phyloP scores from a whole-genome alignment of 1,284 basidiomycete genomes.

The Ustanciosporium gigantosporum region DNA sequence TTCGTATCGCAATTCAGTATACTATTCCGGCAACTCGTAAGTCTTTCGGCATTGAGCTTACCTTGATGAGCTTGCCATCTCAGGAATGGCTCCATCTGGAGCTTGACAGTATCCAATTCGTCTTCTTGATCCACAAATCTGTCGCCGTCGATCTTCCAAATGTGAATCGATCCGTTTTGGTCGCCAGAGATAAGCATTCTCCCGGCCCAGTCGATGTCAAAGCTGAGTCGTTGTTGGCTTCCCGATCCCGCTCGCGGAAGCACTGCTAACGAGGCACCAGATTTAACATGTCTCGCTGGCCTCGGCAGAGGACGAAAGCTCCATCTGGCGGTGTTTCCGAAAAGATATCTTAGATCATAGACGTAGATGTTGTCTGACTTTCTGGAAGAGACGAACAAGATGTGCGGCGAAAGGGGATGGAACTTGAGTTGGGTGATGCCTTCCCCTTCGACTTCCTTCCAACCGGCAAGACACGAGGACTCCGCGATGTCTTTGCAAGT shows the following conservation, averaged over 20 bases:
- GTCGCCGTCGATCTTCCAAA: constrained; percentile 37
- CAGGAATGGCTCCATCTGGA: constrained; percentile 14
- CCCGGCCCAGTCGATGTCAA: constrained; percentile 48
- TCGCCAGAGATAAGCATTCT: constrained; percentile 41
- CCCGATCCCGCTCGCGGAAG: constrained; percentile 7
- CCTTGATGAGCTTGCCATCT: constrained; percentile 38
- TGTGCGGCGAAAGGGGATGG: constrained; percentile 37
- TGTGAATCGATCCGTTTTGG: constrained; percentile 15
- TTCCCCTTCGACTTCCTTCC: constrained; percentile 43
- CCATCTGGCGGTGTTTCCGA: constrained; percentile 22
- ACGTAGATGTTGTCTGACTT: constrained; percentile 34
- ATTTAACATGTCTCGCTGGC: constrained; percentile 8
- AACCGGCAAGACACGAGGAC: constrained; percentile 36
- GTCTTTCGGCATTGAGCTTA: too few species aligned
- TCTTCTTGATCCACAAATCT: constrained; percentile 10
- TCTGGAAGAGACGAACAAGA: constrained; percentile 45
- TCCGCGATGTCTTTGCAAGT: constrained; percentile 8
- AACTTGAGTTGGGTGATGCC: constrained; percentile 47
- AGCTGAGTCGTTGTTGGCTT: constrained; percentile 41
- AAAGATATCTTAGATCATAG: constrained; percentile 42
- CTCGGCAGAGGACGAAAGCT: constrained; percentile 22
- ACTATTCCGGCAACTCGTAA: too few species aligned
- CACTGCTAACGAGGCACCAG: constrained; percentile 31
- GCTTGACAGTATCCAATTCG: not conserved
- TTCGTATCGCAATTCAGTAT: too few species aligned